Conservation (phyloP, 345 rosid genomes). For the Reutealis trisperma region DNA sequence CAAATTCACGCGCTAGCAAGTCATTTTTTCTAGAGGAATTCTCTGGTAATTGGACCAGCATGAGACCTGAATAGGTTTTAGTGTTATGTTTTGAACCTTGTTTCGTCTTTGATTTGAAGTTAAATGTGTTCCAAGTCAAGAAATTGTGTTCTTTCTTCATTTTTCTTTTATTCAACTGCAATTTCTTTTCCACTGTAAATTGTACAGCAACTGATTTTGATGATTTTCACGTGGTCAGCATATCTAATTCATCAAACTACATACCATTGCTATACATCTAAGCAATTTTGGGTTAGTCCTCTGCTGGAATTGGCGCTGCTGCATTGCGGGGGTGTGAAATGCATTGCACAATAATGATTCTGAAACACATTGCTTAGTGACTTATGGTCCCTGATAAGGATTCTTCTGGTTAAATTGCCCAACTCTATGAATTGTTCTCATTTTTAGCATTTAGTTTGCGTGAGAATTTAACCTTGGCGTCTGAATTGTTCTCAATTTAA, state of each 20-base stretch:
- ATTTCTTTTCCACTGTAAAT: neutral
- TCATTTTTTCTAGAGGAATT: too few species aligned
- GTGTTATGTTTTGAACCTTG: neutral
- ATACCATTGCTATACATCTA: neutral
- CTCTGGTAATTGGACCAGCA: neutral
- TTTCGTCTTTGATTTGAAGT: neutral
- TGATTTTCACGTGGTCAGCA: neutral
- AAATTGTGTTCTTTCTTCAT: constrained; percentile 5
- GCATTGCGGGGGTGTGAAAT: neutral
- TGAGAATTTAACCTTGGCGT: neutral
- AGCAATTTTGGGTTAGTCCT: too few species aligned
- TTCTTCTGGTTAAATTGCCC: neutral
- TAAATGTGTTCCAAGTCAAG: neutral
- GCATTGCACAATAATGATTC: neutral
- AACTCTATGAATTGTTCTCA: neutral
- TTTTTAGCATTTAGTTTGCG: neutral
- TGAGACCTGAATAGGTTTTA: neutral
- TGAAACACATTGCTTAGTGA: neutral
- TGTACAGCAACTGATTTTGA: neutral
- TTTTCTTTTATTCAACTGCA: neutral
- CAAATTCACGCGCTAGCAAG: neutral
- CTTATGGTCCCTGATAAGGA: neutral
- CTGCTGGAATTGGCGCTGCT: neutral
- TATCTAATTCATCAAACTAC: too few species aligned
- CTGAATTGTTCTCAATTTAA: too few species aligned